These are phyloP conservation scores for Tympanopsis confertula DNA, from an alignment of 2,329 filamentous ascomycete genomes.

Conservation along the genomic window DNA sequence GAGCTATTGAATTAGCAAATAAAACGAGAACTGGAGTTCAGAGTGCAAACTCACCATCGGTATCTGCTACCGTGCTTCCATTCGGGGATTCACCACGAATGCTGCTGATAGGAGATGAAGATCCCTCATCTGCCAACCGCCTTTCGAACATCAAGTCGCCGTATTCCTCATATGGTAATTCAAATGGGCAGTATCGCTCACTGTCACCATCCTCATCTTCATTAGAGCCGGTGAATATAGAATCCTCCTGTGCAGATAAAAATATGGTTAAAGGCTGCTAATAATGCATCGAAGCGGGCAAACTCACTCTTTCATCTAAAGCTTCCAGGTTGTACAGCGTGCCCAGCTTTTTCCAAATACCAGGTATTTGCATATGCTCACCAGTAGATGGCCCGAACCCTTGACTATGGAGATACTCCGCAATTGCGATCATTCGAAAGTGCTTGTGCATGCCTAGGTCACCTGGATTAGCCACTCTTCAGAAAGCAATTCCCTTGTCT, in stretches of 20 bases:
- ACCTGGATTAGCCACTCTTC: neutral
- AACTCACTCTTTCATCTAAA: conserved; percentile 45
- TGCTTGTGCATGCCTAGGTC: conserved; percentile 48
- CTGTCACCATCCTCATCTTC: neutral
- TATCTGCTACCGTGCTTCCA: neutral
- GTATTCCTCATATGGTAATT: neutral
- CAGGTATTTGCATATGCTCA: conserved; percentile 47
- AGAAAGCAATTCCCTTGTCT: neutral
- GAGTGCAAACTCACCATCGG: neutral
- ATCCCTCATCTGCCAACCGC: neutral
- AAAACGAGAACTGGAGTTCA: neutral
- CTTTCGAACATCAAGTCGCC: neutral
- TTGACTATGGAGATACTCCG: conserved; percentile 35
- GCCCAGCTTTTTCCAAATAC: conserved; percentile 53
- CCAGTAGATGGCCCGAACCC: conserved; percentile 25
- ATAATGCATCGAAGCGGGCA: neutral
- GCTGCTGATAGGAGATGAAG: conserved; percentile 1
- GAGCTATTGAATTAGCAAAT: neutral
- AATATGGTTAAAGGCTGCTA: neutral
- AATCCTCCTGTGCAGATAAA: neutral
- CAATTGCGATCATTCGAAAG: conserved; percentile 48
- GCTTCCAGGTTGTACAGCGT: conserved; percentile 51
- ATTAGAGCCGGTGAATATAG: neutral
- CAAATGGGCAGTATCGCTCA: neutral
- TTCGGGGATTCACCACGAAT: neutral